Conservation (phyloP, 441 rosid species). For the Raphanus hybrid region DNA sequence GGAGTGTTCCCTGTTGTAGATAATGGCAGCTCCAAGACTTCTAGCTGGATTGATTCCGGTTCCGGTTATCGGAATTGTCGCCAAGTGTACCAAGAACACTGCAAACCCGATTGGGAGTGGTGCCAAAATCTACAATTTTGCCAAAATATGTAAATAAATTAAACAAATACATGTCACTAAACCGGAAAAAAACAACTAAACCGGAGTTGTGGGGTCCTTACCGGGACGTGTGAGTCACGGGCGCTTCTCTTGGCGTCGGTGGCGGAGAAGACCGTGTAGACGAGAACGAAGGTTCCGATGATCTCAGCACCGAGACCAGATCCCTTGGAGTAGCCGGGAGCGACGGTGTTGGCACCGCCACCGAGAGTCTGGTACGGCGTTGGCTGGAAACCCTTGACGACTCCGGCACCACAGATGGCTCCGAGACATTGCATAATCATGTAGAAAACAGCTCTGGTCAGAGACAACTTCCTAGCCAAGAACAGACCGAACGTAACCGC, state of each 20-base stretch:
- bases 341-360: slow-evolving; percentile 64
- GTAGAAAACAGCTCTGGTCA: slow-evolving; percentile 77
- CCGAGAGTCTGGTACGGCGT: slow-evolving; percentile 30
- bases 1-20: slow-evolving; percentile 62
- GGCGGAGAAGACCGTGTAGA: slow-evolving; percentile 73
- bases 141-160: not conserved
- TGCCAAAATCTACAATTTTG: slow-evolving; percentile 66
- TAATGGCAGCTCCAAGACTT: slow-evolving; percentile 64
- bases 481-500: slow-evolving; percentile 88
- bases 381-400: slow-evolving; percentile 75
- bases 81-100: slow-evolving; percentile 38
- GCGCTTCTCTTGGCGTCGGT: slow-evolving; percentile 75
- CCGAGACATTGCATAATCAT: slow-evolving; percentile 92
- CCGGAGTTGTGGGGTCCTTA: slow-evolving; percentile 32
- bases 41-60: slow-evolving; percentile 38
- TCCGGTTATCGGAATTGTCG: slow-evolving; percentile 38
- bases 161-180: not conserved
- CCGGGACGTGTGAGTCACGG: slow-evolving; percentile 75
- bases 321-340: slow-evolving; percentile 63
- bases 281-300: slow-evolving; percentile 51
- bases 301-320: slow-evolving; percentile 70
- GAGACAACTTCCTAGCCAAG: slow-evolving; percentile 72
- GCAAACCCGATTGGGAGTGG: slow-evolving; percentile 60
- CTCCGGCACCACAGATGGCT: slow-evolving; percentile 89
- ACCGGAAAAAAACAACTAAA: not conserved